Evolutionary conservation across 106 monocot species (phyloP), one percentile per base, ranked within the genome.

Genomic region (Apostasia shenzhenica): DNA sequence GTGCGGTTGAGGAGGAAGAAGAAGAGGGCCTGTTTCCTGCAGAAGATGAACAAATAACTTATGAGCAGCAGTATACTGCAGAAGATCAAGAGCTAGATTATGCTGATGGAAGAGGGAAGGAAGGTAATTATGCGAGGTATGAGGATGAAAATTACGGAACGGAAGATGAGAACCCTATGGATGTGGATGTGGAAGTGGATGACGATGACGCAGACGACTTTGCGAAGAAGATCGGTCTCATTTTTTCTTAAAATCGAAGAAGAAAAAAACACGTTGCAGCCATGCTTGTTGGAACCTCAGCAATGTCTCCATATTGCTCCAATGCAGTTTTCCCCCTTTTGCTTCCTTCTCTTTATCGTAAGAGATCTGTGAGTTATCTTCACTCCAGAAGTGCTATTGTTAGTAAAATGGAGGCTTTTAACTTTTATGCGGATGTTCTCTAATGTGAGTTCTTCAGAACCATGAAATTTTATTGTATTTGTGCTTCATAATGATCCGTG

Each of bases 161-260:
- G 9, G 86, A 85, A 44, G 79, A 83, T 6, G 82, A 72, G 61
- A 57, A 69, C 65, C 47, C 48, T 12, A 67, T 59, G 56, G 14
- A 70, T 66, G 41, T 61, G 2, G 68, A 80, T 45, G 72, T 72
- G 2, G 78, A 68, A 44, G 87, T 78, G 61, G 77, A 80, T 26
- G 44, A 72, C 1, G 93, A 87, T 49, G 94, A 94, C n/a, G 90
- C 80, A 1, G 78, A 90, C 50, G 94, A 84, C 14, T 94, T 94
- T 81, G 79, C 87, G 7, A 80, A 48, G 75, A 90, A 83, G 72
- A 80, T 82, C 37, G 78, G 86, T 13, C 71, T 77, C 14, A 63
- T 86, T 61, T 71, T 80, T 43, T 79, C 83, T 2, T 86, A 41
- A 76, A 45, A 26, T 46, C 44, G 9, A 39, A 48, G 2, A 6